phyloP scores from a whole-genome alignment of 1,284 basidiomycete genomes.

The Fomitopsis betulina region DNA sequence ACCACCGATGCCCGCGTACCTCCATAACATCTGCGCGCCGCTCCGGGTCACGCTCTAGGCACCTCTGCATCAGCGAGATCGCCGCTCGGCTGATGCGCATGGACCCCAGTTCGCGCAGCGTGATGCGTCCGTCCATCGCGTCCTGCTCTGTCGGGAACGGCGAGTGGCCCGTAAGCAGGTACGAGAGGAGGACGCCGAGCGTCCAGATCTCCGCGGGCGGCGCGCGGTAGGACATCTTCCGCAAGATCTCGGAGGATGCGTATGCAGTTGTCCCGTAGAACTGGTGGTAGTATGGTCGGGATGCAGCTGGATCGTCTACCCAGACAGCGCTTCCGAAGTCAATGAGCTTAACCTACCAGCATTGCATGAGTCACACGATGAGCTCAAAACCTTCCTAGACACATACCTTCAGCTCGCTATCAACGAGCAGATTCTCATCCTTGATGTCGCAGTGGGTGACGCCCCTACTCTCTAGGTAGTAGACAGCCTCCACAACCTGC shows the following conservation, averaged over 20 bases:
- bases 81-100: constrained; percentile 18
- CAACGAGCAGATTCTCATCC: constrained; percentile 90
- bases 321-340: constrained; percentile 86
- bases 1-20: constrained; percentile 77
- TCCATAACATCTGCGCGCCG: constrained; percentile 66
- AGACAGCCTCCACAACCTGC: constrained; percentile 84
- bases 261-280: constrained; percentile 84
- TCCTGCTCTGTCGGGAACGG: constrained; percentile 77
- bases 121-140: constrained; percentile 46
- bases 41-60: constrained; percentile 70
- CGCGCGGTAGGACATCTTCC: constrained; percentile 69
- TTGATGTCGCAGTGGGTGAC: constrained; percentile 92
- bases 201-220: constrained; percentile 89
- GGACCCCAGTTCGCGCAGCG: constrained; percentile 22
- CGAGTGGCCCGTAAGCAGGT: constrained; percentile 81
- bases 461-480: constrained; percentile 72
- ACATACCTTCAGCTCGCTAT: constrained; percentile 62
- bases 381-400: background rate
- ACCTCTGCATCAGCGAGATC: constrained; percentile 56
- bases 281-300: constrained; percentile 65
- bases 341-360: constrained; percentile 80
- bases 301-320: constrained; percentile 61
- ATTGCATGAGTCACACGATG: constrained; percentile 4
- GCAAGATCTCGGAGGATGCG: constrained; percentile 78
- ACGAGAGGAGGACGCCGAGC: constrained; percentile 84